Evolutionary conservation across 345 rosid genomes (phyloP), one percentile per base, ranked within the genome.

Genomic region (Syzygium aromaticum): DNA sequence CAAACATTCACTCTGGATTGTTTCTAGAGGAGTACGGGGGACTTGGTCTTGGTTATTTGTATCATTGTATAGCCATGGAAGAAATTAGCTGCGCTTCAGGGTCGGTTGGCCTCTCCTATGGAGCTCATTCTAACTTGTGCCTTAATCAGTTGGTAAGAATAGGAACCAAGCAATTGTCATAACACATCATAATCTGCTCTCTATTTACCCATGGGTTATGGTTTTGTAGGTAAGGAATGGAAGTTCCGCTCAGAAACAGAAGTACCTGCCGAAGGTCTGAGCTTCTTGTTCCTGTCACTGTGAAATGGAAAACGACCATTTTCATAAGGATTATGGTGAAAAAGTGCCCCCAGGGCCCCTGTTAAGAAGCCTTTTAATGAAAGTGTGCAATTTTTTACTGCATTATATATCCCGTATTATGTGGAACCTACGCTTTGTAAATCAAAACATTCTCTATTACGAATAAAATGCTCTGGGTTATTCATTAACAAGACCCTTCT

Each of bases 51-150:
- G 98, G 98, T 89, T 97, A 97, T 90, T 91, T 96, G 93, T 97
- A 94, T 88, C 98, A 96, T 86, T 96, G 99, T 88, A 90, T 96
- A 89, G 98, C 98, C 11, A 88, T 97, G 95, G 99, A 97, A 89
- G 98, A 96, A 91, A 90, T 97, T 90, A 96, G 98, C 86, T 94
- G 95, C 54, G 98, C 99, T 49, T 97, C 99, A 0, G 98, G 98
- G 28, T 96, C 98, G 9, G 99, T 96, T 89, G 98, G 92, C 25
- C 91, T 97, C 87, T 96, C 99, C 57, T 97, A 95, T 86, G 98
- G 98, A 88, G 97, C 98, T 46, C 99, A 97, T 91, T 95, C 99
- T 87, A 97, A 97, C 91, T 91, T 97, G 86, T 97, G 99, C 92
- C 91, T 97, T 88, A 97, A 97, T 91, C 99, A 97, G 89, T 90